Evolutionary conservation across 2,329 filamentous ascomycete genomes (phyloP), one percentile per base, ranked within the genome.

Genomic region (Dothideomycetes sp.): DNA sequence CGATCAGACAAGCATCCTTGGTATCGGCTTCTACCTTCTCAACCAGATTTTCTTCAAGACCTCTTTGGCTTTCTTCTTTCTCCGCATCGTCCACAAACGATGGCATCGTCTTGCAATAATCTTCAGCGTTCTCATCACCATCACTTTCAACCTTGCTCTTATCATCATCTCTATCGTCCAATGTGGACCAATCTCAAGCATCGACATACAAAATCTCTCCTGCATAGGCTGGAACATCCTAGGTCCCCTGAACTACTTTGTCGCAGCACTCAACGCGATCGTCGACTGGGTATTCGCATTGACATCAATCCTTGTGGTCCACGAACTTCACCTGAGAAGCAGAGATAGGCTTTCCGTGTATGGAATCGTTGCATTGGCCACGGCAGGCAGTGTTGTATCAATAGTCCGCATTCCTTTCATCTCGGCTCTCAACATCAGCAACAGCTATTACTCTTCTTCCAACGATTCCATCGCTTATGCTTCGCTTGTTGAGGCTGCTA

Each of bases 1-100:
- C 23, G 23, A n/a, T 13, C n/a, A 41, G 37, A 25, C 41, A 10
- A 38, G 33, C n/a, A 22, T 44, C 5, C 16, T 33, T 1, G 33
- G 30, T 11, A 46, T 43, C 10, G 7, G 39, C 5, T 24, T 34
- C 4, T 46, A 46, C 15, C 32, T 46, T 9, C 17, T 46, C 11
- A 41, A 44, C 22, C 45, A 46, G 23, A 25, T 39, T 12, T 40
- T 41, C 13, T 40, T 46, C 41, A 46, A 46, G 22, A 33, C 44
- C n/a, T 30, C 32, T 11, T 25, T 46, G n/a, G 41, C 34, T 10
- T 36, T 44, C 15, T 44, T 46, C 41, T 46, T 46, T 28, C 36
- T 46, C 4, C 41, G 41, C 12, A 43, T 46, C 12, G 23, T 31
- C 4, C 31, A 37, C 17, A 17, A 17, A 11, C 19, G 35, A 2